Conservation (phyloP, 805 yeast species). For the Saccharomyces paradoxus region DNA sequence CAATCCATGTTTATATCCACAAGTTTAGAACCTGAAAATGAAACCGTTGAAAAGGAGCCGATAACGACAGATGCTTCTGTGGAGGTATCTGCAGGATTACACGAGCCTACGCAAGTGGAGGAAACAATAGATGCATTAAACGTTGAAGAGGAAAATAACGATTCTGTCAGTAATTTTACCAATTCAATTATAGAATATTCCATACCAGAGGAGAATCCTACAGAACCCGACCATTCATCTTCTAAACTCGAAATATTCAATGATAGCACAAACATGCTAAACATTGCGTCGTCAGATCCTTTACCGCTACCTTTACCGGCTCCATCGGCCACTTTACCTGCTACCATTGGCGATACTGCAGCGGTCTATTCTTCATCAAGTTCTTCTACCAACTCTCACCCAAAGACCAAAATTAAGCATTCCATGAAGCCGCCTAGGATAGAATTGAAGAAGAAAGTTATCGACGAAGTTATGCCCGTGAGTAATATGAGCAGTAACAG, state of each 20-base stretch:
- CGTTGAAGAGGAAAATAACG: slow-evolving; percentile 1
- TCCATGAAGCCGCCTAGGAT: slow-evolving; percentile 28
- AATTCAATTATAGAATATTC: slow-evolving; percentile 28
- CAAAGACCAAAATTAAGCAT: slow-evolving; percentile 23
- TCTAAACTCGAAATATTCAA: slow-evolving; percentile 22
- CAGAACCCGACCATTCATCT: slow-evolving; percentile 11
- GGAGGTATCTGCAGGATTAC: background rate
- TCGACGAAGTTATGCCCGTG: slow-evolving; percentile 36
- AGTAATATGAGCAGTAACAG: slow-evolving; percentile 6
- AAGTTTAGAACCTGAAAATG: slow-evolving; percentile 22
- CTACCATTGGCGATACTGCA: background rate
- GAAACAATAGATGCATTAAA: background rate
- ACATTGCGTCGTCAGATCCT: background rate
- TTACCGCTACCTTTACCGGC: background rate
- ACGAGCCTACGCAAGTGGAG: background rate
- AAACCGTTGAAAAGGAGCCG: slow-evolving; percentile 1
- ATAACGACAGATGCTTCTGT: slow-evolving; percentile 2
- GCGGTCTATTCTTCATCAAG: background rate
- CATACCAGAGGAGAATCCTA: slow-evolving; percentile 25
- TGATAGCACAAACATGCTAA: slow-evolving; percentile 4
- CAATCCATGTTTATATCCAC: slow-evolving; percentile 34
- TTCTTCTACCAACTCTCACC: slow-evolving; percentile 3
- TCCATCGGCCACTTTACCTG: background rate
- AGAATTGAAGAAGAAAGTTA: slow-evolving; percentile 18
- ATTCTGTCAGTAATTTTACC: slow-evolving; percentile 16